Evolutionary conservation across 495 filamentous ascomycete species (phyloP).

Genomic region (Penicillium samsonianum): DNA sequence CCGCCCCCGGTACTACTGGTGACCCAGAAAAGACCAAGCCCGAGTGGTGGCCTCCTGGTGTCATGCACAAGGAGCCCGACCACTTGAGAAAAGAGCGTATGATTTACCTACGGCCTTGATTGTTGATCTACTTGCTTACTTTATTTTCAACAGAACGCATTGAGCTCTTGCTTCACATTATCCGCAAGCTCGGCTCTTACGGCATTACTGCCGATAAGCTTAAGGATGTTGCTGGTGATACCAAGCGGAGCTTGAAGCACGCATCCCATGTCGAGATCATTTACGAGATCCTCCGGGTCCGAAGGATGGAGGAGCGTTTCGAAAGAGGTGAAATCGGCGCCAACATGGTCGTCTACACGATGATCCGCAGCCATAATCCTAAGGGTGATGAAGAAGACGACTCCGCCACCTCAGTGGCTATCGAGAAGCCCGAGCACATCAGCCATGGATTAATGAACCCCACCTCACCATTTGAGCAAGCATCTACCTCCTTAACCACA

Average conservation of each 20-base stretch:
- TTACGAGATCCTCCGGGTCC: conserved; percentile 54
- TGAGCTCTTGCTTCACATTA: conserved; percentile 46
- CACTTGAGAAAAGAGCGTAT: conserved; percentile 75
- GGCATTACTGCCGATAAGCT: conserved; percentile 45
- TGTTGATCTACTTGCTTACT: too few relatives aligned
- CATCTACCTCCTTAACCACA: conserved; percentile 29
- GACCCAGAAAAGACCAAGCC: conserved; percentile 64
- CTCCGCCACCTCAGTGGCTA: conserved; percentile 11
- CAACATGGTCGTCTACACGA: conserved; percentile 40
- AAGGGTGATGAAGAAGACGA: conserved; percentile 44
- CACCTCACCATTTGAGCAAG: conserved; percentile 35
- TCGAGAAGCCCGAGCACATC: conserved; percentile 32
- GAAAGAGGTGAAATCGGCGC: conserved; percentile 52
- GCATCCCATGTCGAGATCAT: conserved; percentile 44
- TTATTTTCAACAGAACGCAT: too few relatives aligned
- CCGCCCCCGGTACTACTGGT: conserved; percentile 39
- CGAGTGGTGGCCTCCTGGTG: conserved; percentile 74
- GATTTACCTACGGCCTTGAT: too few relatives aligned
- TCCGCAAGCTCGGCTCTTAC: conserved; percentile 40
- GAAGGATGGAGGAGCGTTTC: conserved; percentile 55
- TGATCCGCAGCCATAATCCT: conserved; percentile 39
- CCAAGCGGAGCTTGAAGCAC: conserved; percentile 41
- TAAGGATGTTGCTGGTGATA: conserved; percentile 45
- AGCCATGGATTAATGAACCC: conserved; percentile 39
- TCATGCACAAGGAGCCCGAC: conserved; percentile 79